These are phyloP conservation scores for Elongisporangium senticosum DNA, from an alignment of 352 stramenopile genomes.

Conservation along the genomic window DNA sequence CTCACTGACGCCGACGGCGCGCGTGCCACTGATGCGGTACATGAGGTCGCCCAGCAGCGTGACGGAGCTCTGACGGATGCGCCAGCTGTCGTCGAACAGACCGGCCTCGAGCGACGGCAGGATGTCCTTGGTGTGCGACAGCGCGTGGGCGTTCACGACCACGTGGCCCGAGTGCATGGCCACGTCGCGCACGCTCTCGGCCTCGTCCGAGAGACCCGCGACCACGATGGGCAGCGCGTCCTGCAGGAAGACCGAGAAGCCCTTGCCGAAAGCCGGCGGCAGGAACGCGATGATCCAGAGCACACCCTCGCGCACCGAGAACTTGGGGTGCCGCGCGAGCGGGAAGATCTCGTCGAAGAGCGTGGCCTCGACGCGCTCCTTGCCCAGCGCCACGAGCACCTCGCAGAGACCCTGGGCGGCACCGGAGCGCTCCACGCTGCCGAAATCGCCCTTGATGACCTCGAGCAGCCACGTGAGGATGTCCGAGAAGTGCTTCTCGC, in stretches of 20 bases:
- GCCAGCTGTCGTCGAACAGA: constrained; percentile 97
- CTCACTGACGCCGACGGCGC: constrained; percentile 80
- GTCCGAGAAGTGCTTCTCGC: constrained; percentile 93
- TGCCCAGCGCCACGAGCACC: constrained; percentile 84
- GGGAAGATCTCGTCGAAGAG: constrained; percentile 94
- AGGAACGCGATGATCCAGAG: constrained; percentile 99
- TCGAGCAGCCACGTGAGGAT: constrained; percentile 97
- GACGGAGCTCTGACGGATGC: constrained; percentile 97
- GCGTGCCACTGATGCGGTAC: constrained; percentile 96
- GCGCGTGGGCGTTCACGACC: constrained; percentile 95
- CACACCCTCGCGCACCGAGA: constrained; percentile 95
- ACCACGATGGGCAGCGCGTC: constrained; percentile 96
- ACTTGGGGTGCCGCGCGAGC: constrained; percentile 91
- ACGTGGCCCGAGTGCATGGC: constrained; percentile 97
- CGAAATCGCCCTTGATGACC: constrained; percentile 92
- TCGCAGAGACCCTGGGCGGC: constrained; percentile 98
- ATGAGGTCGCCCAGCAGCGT: constrained; percentile 94
- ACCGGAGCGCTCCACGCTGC: constrained; percentile 96
- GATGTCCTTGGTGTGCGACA: constrained; percentile 96
- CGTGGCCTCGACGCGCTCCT: constrained; percentile 66
- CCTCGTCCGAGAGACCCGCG: constrained; percentile 97
- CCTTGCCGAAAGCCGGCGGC: constrained; percentile 90
- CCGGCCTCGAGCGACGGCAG: constrained; percentile 95
- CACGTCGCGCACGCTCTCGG: constrained; percentile 96
- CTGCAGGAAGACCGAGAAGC: constrained; percentile 92